phyloP scores from a whole-genome alignment of 1,284 basidiomycete genomes.

The Ganoderma sp. region DNA sequence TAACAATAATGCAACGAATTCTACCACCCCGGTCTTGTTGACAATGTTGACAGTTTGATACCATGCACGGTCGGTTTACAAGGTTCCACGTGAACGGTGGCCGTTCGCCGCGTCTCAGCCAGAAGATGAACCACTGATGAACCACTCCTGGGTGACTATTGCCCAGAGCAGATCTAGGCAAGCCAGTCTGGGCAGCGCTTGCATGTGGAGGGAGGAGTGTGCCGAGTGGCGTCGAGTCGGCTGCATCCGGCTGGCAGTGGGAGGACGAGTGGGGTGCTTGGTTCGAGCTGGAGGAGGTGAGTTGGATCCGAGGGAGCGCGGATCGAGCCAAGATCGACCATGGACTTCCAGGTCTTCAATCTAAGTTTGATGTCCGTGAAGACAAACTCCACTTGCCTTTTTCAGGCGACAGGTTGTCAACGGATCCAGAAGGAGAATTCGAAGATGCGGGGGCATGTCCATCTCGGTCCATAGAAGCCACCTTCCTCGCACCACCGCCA shows the following conservation, averaged over 20 bases:
- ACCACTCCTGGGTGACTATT: not conserved
- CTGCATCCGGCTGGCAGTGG: not conserved
- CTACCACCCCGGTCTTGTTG: not conserved
- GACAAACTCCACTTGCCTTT: not conserved
- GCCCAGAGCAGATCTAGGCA: not conserved
- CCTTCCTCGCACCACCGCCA: not conserved
- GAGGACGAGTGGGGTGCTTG: not conserved
- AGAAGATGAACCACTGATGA: not conserved
- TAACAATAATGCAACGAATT: not conserved
- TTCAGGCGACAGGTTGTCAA: slow-evolving; percentile 23
- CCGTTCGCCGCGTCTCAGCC: not conserved
- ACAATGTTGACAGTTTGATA: not conserved
- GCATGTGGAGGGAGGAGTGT: not conserved
- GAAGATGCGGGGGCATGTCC: slow-evolving; percentile 10
- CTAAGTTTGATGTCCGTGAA: slow-evolving; percentile 4
- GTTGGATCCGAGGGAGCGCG: not conserved
- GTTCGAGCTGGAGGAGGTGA: not conserved
- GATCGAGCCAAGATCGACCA: not conserved
- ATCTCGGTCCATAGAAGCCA: slow-evolving; percentile 6
- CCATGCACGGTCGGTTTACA: not conserved
- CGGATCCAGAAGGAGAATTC: slow-evolving; percentile 20
- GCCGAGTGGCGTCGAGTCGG: not conserved
- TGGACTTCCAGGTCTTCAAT: not conserved
- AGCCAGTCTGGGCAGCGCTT: not conserved
- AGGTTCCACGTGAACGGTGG: not conserved